Evolutionary conservation across 352 stramenopile species (phyloP), one percentile per base, ranked within the genome.

Genomic region (Phytophthora foliorum): DNA sequence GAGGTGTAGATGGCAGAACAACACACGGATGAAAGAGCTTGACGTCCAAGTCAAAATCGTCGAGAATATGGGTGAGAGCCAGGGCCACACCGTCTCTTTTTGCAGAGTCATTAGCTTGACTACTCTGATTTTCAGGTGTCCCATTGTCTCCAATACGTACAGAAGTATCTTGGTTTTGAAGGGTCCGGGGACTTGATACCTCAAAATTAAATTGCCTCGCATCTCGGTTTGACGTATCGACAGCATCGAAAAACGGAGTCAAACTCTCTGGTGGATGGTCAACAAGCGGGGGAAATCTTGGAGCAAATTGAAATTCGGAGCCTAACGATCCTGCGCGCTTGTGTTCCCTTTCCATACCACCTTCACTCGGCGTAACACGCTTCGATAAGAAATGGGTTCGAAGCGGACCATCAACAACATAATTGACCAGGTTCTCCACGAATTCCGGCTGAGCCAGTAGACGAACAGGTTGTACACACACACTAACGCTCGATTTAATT

Each of bases 191-290:
- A 8, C 48, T 72, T 51, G 50, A 31, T 24, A 11, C 27, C 52
- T 72, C 57, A 36, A 59, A 34, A 9, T 73, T 72, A 21, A 70
- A 52, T 50, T 77, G 65, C 16, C 55, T 72, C 25, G 41, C 36
- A 19, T 62, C 36, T 53, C 39, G 67, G 42, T 71, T 84, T 24
- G 62, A 75, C 9, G 62, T 60, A 63, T 90, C 79, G 11, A 90
- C 56, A 31, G 84, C 81, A 66, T 92, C 84, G 51, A 92, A 92
- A 61, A 91, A 92, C 25, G 82, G 82, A 13, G 84, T 91, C 29
- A 67, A 69, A 44, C 41, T 68, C 50, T 77, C 65, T 34, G 60
- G 61, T 2, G 48, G 59, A 25, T 42, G 52, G 21, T 73, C 57
- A 27, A n/a, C 29, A 29, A 19, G 42, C 19, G 63, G 71, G 57